These are phyloP conservation scores for Apiospora rasikravindrae DNA, from an alignment of 2,329 filamentous ascomycete genomes.

Conservation along the genomic window DNA sequence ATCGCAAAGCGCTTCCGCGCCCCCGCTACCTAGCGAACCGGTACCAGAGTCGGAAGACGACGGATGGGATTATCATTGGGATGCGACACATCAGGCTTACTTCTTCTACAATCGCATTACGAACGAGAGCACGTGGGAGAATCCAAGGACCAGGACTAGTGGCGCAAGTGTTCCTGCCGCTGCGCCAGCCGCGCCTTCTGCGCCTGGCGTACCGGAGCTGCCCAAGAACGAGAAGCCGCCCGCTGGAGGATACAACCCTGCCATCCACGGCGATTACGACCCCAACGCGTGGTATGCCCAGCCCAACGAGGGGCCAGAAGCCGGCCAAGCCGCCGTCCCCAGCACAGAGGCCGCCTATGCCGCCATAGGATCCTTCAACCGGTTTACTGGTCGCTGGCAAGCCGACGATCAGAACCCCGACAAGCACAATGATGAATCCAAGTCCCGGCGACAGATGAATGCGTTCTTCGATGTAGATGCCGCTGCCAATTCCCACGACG, in stretches of 20 bases:
- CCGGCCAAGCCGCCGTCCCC: conserved; percentile 41
- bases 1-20: conserved; percentile 32
- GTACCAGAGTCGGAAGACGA: conserved; percentile 59
- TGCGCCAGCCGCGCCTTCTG: conserved; percentile 31
- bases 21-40: conserved; percentile 42
- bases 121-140: conserved; percentile 79
- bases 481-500: conserved; percentile 88
- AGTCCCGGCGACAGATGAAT: conserved; percentile 86
- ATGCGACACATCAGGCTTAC: conserved; percentile 68
- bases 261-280: conserved; percentile 96
- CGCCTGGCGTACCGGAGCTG: conserved; percentile 33
- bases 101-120: conserved; percentile 89
- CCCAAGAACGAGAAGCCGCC: conserved; percentile 47
- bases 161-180: conserved; percentile 47
- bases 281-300: conserved; percentile 93
- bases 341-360: conserved; percentile 58
- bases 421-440: conserved; percentile 84
- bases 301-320: conserved; percentile 46
- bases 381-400: conserved; percentile 87
- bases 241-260: conserved; percentile 87
- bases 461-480: conserved; percentile 96
- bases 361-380: conserved; percentile 82
- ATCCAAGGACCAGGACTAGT: conserved; percentile 74
- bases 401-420: conserved; percentile 69
- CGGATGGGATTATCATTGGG: conserved; percentile 85